A percentile compares a stretch with the other conserved stretches of the same genome.
Evolutionary conservation across 768 basidiomycete species (phyloP).

Genomic region (Coprinopsis marcescibilis): DNA sequence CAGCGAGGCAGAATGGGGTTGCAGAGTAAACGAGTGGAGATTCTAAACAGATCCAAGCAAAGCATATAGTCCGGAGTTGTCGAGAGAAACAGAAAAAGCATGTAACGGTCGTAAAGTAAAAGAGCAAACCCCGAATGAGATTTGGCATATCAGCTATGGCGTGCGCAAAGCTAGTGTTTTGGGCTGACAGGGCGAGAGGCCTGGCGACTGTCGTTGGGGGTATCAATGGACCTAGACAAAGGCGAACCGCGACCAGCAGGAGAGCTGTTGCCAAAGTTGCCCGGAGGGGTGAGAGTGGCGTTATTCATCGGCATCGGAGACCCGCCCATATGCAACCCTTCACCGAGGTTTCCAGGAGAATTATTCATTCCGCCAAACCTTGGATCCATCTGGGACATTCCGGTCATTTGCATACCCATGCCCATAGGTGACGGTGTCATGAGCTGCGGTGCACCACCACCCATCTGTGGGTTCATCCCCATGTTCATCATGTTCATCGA

Average conservation of each 20-base stretch:
- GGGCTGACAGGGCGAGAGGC: conserved; percentile 30
- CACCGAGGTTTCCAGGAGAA: conserved; percentile 48
- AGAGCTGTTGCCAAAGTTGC: conserved; percentile 41
- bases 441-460: not conserved
- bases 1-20: no score
- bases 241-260: conserved; percentile 52
- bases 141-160: not conserved
- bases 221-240: conserved; percentile 26
- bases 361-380: conserved; percentile 17
- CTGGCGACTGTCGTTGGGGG: conserved; percentile 13
- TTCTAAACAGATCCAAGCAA: no score
- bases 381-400: not conserved
- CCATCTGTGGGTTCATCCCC: conserved; percentile 22
- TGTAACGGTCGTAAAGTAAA: not conserved
- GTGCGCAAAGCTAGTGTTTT: conserved; percentile 14
- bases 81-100: no score
- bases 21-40: no score
- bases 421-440: no score
- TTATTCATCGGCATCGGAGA: conserved; percentile 17
- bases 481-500: conserved; percentile 75
- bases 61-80: no score
- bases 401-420: conserved; percentile 3
- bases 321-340: conserved; percentile 44
- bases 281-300: conserved; percentile 23
- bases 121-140: not conserved